Conservation (phyloP, 768 basidiomycete species). For the Calocybe cyanea region DNA sequence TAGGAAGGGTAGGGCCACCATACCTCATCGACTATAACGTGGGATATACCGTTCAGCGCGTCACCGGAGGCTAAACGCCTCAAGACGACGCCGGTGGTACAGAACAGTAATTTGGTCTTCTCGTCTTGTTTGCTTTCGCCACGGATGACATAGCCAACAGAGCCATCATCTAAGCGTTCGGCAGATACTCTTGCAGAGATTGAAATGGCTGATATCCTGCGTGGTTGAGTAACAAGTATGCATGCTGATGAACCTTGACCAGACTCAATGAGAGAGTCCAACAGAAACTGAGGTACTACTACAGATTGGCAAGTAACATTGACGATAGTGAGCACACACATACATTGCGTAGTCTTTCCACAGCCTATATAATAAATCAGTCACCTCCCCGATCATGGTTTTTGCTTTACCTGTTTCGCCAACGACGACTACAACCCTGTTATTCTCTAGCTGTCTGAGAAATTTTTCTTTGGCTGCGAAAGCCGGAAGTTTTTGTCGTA, state of each 20-base stretch:
- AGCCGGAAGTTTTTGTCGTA: constrained; percentile 68
- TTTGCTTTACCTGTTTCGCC: constrained; percentile 76
- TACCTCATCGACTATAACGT: constrained; percentile 91
- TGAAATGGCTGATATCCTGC: constrained; percentile 84
- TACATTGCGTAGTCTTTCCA: constrained; percentile 89
- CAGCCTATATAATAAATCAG: constrained; percentile 45
- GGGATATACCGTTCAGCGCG: constrained; percentile 64
- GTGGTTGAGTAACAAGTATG: constrained; percentile 87
- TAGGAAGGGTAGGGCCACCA: constrained; percentile 6
- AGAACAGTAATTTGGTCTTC: constrained; percentile 78
- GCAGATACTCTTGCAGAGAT: constrained; percentile 84
- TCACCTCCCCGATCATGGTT: background rate
- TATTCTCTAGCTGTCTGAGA: constrained; percentile 48
- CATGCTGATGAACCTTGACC: constrained; percentile 60
- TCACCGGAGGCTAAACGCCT: constrained; percentile 75
- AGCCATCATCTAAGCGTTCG: constrained; percentile 73
- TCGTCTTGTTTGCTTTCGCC: constrained; percentile 72
- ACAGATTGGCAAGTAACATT: constrained; percentile 1
- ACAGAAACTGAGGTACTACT: constrained; percentile 79
- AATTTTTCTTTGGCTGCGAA: constrained; percentile 66
- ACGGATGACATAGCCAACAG: constrained; percentile 85
- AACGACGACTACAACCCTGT: constrained; percentile 76
- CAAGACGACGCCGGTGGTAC: constrained; percentile 92
- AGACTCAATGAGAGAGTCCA: constrained; percentile 73
- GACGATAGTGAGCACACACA: constrained; percentile 11